These are phyloP conservation scores for Solanum neorickii DNA, from an alignment of 257 asterid species.

Conservation along the genomic window DNA sequence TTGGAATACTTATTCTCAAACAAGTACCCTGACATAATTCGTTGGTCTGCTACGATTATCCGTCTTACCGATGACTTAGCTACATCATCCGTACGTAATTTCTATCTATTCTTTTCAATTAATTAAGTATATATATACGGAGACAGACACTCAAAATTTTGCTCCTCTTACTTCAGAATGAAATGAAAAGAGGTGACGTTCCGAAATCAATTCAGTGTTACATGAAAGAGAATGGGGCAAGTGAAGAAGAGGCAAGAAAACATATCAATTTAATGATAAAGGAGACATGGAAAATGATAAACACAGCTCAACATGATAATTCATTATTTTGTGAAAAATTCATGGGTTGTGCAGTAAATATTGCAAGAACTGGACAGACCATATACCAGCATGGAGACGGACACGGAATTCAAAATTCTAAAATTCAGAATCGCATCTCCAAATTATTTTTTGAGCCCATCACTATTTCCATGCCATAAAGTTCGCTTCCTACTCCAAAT, in stretches of 20 bases:
- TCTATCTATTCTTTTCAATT: too few species aligned
- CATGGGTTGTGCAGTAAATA: background rate
- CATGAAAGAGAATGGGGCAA: constrained; percentile 5
- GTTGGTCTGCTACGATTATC: constrained; percentile 2
- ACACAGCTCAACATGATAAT: background rate
- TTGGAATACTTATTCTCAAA: background rate
- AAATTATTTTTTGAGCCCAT: constrained; percentile 1
- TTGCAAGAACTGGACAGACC: constrained; percentile 4
- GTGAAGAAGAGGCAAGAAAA: constrained; percentile 7
- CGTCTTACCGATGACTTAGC: constrained; percentile 19
- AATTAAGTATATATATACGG: too few species aligned
- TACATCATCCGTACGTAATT: constrained; percentile 15
- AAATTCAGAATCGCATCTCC: background rate
- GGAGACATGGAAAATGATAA: background rate
- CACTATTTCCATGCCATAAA: background rate
- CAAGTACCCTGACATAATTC: constrained; percentile 10
- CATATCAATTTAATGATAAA: background rate
- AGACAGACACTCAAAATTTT: too few species aligned
- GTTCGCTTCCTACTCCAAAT: too few species aligned
- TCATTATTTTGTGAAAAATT: background rate
- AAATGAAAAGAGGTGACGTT: constrained; percentile 6
- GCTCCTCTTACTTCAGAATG: background rate
- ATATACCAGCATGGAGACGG: constrained; percentile 19
- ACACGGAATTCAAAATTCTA: background rate
- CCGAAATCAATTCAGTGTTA: constrained; percentile 8